Base-by-base conservation (phyloP, 371 early-diverging fungal genomes). In the Mortierella sp. region DNA sequence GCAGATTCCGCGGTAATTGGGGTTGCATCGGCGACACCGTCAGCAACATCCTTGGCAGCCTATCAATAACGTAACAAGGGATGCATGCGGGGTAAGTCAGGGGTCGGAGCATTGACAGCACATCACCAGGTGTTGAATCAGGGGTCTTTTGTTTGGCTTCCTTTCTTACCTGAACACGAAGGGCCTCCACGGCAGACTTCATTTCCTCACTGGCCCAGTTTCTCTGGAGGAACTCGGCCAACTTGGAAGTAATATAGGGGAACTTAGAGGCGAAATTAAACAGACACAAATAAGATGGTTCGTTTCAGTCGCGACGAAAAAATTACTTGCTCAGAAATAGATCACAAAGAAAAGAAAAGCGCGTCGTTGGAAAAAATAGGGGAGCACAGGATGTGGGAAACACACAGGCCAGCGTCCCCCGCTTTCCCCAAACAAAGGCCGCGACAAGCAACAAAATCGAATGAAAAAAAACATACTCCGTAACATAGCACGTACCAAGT, bases 171-270 rank as follows among this genome's bases (percentile, higher is more conserved):
- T 97, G 97, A 55, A 90, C 91, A 5, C 94, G 90, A 74, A 98
- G 88, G 18, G 92, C 92, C 18, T 88, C 91, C 43, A 97, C 84
- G 55, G 94, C 89, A 1, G 84, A 44, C 68, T 93, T 88, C 56
- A 95, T 87, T 68, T 94, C 95, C 0, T 88, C 74, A 3, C 91
- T 88, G 29, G 77, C 85, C 96, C 97, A 97, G 78, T 89, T 89
- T 24, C 91, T 85, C 71, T 92, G 89, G 41, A 98, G 88, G 79
- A 97, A 97, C 48, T 89, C 83, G 27, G 87, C 77, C 18, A 96
- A 80, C 56, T 93, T 91, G 60, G 88, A 81, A 29, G 87, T 84
- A 41, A 96, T 94, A 88, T 96, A 96, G 7, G 98, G 97, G 80
- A 98, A 98, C 91, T 93, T 75, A n/a, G 32, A 29, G 29, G 0